phyloP scores from a whole-genome alignment of 2,329 filamentous ascomycete species.

The Colletotrichum tropicale region DNA sequence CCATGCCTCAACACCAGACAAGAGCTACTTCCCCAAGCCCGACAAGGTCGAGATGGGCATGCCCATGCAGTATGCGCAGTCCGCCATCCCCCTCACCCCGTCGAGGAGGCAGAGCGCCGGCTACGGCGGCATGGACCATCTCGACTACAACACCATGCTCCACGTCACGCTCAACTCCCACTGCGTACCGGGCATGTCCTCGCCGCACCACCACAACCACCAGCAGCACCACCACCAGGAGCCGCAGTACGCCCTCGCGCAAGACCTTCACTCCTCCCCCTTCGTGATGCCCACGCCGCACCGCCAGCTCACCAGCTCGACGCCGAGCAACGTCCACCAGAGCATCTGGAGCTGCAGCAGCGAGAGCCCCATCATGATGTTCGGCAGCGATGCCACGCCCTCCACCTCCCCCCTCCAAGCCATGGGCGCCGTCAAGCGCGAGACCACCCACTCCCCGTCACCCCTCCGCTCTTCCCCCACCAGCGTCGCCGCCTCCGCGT shows the following conservation, averaged over 20 bases:
- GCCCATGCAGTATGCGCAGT: conserved; percentile 10
- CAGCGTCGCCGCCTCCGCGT: conserved; percentile 33
- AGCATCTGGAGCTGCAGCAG: conserved; percentile 44
- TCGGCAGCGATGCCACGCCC: conserved; percentile 29
- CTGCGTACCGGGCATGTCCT: conserved; percentile 20
- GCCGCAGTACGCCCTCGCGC: conserved; percentile 12
- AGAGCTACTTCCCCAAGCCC: conserved; percentile 16
- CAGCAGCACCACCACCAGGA: not conserved
- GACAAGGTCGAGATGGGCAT: conserved; percentile 13
- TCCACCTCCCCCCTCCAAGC: conserved; percentile 32
- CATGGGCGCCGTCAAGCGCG: conserved; percentile 37
- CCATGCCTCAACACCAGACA: conserved; percentile 12
- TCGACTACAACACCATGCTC: conserved; percentile 43
- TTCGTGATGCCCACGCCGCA: conserved; percentile 22
- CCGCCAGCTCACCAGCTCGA: conserved; percentile 37
- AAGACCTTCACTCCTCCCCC: conserved; percentile 21
- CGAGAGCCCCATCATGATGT: conserved; percentile 46
- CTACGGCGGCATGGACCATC: conserved; percentile 28
- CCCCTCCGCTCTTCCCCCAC: conserved; percentile 33
- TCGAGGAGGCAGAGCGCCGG: conserved; percentile 13
- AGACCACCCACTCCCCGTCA: conserved; percentile 34
- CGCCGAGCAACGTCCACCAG: conserved; percentile 36
- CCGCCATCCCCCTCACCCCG: conserved; percentile 12
- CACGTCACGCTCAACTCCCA: conserved; percentile 27
- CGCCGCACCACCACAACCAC: not conserved